These are phyloP conservation scores for Stagonosporopsis rhizophila DNA, from an alignment of 2,329 filamentous ascomycete genomes.

Conservation along the genomic window DNA sequence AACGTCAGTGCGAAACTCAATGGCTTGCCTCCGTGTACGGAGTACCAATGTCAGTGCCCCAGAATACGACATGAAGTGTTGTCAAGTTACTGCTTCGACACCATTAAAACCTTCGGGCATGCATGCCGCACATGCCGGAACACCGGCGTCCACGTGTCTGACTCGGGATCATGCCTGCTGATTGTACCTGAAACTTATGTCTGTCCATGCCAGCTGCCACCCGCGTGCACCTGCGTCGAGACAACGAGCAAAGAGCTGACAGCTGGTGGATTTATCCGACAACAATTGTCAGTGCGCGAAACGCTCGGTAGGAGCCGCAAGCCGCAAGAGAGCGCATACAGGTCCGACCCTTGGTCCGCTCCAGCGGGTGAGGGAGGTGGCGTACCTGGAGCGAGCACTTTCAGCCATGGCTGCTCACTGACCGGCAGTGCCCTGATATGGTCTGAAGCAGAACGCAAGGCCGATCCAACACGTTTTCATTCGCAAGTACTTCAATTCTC, in stretches of 20 bases:
- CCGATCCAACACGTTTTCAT: background rate
- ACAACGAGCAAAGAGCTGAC: conserved; percentile 3
- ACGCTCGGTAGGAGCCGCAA: conserved; percentile 12
- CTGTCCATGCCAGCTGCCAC: conserved; percentile 3
- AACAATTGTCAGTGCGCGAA: conserved; percentile 14
- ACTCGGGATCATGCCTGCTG: conserved; percentile 19
- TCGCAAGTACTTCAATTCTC: background rate
- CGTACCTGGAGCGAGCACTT: background rate
- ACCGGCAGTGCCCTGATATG: background rate
- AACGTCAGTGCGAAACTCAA: conserved; percentile 18
- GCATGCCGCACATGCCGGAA: conserved; percentile 8
- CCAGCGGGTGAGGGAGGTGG: background rate
- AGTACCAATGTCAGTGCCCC: background rate
- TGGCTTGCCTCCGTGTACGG: conserved; percentile 8
- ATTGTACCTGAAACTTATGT: conserved; percentile 14
- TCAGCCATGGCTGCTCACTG: background rate
- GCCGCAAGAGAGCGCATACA: background rate
- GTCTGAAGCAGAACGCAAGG: background rate
- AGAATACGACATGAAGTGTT: background rate
- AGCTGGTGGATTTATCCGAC: conserved; percentile 6
- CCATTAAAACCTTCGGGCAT: conserved; percentile 2
- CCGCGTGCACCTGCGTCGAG: conserved; percentile 14
- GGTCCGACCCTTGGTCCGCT: background rate
- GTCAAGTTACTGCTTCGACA: background rate
- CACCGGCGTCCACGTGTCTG: conserved; percentile 15